Evolutionary conservation across 108 stramenopile species (phyloP).

Genomic region (Tribonema minus): DNA sequence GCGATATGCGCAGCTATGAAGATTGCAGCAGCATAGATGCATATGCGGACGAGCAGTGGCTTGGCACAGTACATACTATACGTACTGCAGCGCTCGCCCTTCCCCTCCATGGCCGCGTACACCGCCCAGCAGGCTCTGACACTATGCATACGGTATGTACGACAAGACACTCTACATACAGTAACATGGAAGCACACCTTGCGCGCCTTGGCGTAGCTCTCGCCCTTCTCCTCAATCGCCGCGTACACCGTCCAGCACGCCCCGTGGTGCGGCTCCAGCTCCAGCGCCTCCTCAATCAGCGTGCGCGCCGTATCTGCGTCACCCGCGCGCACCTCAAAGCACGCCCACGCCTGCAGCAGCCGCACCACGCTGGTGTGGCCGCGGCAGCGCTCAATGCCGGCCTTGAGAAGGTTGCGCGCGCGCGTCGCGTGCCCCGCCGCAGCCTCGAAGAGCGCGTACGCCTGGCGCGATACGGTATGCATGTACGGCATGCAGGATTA

Average conservation of each 20-base stretch:
- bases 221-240: conserved; percentile 25
- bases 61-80: not conserved
- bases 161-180: no score
- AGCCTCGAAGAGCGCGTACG: conserved; percentile 32
- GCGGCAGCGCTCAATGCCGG: conserved; percentile 28
- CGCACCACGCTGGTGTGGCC: not conserved
- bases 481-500: no score
- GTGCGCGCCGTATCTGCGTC: conserved; percentile 1
- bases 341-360: conserved; percentile 34
- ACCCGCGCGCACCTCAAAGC: conserved; percentile 21
- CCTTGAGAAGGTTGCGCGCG: conserved; percentile 28
- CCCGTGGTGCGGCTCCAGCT: conserved; percentile 30
- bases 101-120: conserved; percentile 23
- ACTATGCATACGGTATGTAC: no score
- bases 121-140: conserved; percentile 43
- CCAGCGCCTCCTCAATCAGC: conserved; percentile 22
- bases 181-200: conserved; percentile 8
- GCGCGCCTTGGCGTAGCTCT: conserved; percentile 6
- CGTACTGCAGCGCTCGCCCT: conserved; percentile 1
- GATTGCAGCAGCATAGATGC: not conserved
- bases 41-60: not conserved
- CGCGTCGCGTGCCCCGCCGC: conserved; percentile 2
- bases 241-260: conserved; percentile 45
- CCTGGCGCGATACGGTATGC: no score
- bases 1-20: not conserved